phyloP scores from a whole-genome alignment of 768 basidiomycete species.

The Suillus discolor region DNA sequence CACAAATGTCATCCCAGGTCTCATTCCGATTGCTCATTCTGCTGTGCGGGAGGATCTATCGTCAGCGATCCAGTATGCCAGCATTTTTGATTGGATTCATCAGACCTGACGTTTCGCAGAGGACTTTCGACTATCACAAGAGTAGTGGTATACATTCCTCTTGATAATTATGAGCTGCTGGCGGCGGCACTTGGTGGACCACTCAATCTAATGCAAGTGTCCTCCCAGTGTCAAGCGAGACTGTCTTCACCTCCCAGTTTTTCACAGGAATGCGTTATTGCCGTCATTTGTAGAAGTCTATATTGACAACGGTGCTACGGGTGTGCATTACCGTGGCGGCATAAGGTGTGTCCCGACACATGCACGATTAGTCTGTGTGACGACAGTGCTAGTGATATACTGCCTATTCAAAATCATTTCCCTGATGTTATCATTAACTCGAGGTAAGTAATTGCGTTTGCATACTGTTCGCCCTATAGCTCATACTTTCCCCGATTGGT shows the following conservation, averaged over 20 bases:
- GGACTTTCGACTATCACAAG: not conserved
- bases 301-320: not conserved
- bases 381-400: not conserved
- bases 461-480: not conserved
- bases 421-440: not conserved
- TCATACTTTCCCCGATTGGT: not conserved
- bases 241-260: not conserved
- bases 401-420: not conserved
- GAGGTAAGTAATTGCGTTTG: not conserved
- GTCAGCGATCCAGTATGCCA: not conserved
- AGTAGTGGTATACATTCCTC: not conserved
- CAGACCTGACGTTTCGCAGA: not conserved
- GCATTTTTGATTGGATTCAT: not conserved
- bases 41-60: not conserved
- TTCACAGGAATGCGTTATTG: not conserved
- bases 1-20: not conserved
- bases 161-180: not conserved
- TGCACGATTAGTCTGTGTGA: not conserved
- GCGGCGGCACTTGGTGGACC: not conserved
- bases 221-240: not conserved
- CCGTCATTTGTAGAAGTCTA: not conserved
- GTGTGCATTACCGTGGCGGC: not conserved
- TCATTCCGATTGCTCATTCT: not conserved
- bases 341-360: not conserved
- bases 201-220: not conserved